Conservation (phyloP, 805 yeast species). For the Metschnikowia matae region DNA sequence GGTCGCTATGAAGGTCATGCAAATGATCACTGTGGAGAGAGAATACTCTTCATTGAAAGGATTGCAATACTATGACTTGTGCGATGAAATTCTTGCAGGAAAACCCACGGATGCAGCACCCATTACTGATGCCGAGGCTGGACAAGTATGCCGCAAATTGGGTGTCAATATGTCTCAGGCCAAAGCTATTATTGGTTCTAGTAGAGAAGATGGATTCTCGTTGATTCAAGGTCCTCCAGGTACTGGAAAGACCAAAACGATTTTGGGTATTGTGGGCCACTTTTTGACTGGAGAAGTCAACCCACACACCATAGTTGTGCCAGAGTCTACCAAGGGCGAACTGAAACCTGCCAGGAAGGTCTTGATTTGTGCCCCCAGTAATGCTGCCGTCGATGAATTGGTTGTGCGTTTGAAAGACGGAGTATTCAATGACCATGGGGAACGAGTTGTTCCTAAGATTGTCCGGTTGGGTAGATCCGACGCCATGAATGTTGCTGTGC, state of each 20-base stretch:
- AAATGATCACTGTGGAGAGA: conserved; percentile 88
- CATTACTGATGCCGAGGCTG: conserved; percentile 32
- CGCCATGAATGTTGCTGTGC: conserved; percentile 76
- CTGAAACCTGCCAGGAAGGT: conserved; percentile 46
- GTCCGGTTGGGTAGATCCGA: conserved; percentile 90
- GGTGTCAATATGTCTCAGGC: conserved; percentile 88
- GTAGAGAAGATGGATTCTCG: conserved; percentile 68
- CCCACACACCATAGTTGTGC: conserved; percentile 17
- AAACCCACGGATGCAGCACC: conserved; percentile 45
- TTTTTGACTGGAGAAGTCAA: conserved; percentile 35
- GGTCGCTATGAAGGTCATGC: conserved; percentile 71
- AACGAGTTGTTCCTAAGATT: conserved; percentile 53
- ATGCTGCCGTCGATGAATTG: conserved; percentile 97
- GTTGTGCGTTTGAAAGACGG: conserved; percentile 79
- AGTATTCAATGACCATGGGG: conserved; percentile 54
- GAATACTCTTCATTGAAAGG: conserved; percentile 84
- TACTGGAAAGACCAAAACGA: conserved; percentile 97
- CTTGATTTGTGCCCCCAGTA: conserved; percentile 94
- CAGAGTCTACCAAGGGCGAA: conserved; percentile 28
- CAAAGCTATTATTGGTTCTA: conserved; percentile 73
- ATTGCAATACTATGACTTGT: conserved; percentile 73
- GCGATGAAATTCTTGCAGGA: conserved; percentile 63
- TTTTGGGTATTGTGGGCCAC: conserved; percentile 84
- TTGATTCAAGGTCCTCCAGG: conserved; percentile 99
- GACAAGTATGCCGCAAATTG: conserved; percentile 46